Percentiles rank a stretch among this genome's conserved stretches.
Evolutionary conservation across 2,329 filamentous ascomycete genomes (phyloP).

Genomic region (Monilinia fructigena): DNA sequence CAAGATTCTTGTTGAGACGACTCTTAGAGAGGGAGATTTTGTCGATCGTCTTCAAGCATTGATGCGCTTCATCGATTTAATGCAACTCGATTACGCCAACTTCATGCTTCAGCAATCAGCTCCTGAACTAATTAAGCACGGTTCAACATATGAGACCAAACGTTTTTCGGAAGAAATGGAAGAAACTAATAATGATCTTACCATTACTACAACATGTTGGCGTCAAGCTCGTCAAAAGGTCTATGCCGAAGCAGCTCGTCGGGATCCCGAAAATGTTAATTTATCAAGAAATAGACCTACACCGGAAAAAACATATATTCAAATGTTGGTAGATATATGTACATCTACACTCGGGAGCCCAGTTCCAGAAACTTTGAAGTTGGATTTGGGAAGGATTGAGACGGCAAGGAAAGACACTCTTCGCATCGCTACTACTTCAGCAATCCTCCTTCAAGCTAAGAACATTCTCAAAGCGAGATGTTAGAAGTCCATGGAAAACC

Average conservation of each 20-base stretch:
- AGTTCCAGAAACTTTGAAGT: conserved; percentile 70
- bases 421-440: conserved; percentile 69
- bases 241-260: conserved; percentile 61
- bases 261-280: conserved; percentile 67
- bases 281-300: conserved; percentile 62
- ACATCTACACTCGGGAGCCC: conserved; percentile 60
- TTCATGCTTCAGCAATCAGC: conserved; percentile 72
- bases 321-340: conserved; percentile 72
- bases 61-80: conserved; percentile 71
- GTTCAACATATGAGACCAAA: conserved; percentile 71
- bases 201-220: conserved; percentile 65
- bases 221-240: conserved; percentile 62
- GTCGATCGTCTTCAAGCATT: conserved; percentile 75
- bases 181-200: conserved; percentile 53
- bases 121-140: conserved; percentile 68
- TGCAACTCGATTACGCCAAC: conserved; percentile 80
- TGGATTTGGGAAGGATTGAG: conserved; percentile 64
- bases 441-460: conserved; percentile 76
- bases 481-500: conserved; percentile 72
- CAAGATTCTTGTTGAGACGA: conserved; percentile 63
- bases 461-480: conserved; percentile 81
- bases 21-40: conserved; percentile 59
- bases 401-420: conserved; percentile 57
- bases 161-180: conserved; percentile 66
- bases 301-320: conserved; percentile 69